Base-by-base conservation (phyloP, 441 rosid genomes). In the Erodium moschatum region DNA sequence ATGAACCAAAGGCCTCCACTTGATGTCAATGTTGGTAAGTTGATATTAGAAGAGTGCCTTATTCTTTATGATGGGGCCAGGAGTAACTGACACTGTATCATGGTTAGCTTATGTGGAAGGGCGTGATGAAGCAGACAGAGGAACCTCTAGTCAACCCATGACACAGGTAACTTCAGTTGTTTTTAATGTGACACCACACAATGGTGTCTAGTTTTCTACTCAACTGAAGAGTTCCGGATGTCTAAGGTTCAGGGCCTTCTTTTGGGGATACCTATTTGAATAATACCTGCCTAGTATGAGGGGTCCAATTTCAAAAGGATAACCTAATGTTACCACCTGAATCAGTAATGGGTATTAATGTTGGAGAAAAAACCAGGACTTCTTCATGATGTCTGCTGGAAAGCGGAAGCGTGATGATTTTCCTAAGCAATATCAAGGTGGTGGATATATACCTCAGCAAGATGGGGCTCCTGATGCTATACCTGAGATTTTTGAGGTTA, bases 11-110 rank as follows among this genome's bases (percentile, higher is more conserved):
- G 96, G 85, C 79, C 92, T 19, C 78, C 88, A 29, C 79, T 88
- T 67, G 99, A 95, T 89, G 99, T 95, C 71, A 95, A 95, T 72
- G 90, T 95, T 74, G 99, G 98, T 90, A 81, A 85, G 99, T 83
- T 66, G 65, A 67, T 48, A 7, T 65, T 38, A 8, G 61, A 24
- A 69, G 42, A 69, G 29, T 27, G 9, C 18, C 38, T 65, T 12
- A 2, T 38, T 6, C 16, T 11, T 70, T 69, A 70, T 48, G 72
- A 66, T 38, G 29, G 29, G 29, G 64, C 64, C 70, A 64, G 76
- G 70, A 69, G 67, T 71, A 72, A 66, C 70, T 46, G 66, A 63
- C 6, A 5, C 9, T 24, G 65, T 68, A 74, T 56, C 76, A 48
- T 56, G 72, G 72, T 78, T 60, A 91, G 97, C 99, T 85, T 95